A percentile compares a stretch with the other conserved stretches of the same genome.
Evolutionary conservation across 306 rosid species (phyloP).

Genomic region (Potentilla sterilis): DNA sequence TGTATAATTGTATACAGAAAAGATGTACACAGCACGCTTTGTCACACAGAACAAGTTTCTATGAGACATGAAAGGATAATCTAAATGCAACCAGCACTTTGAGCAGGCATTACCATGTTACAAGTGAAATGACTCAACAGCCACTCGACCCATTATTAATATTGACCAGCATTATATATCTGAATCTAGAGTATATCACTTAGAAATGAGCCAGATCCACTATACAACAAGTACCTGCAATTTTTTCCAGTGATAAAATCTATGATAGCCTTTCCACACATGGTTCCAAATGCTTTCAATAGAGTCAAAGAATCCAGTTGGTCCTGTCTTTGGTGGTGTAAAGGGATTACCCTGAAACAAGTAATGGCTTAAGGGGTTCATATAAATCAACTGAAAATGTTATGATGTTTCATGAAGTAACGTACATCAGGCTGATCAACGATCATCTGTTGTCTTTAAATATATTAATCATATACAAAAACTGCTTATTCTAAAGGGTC

Average conservation of each 20-base stretch:
- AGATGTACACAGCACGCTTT: not conserved
- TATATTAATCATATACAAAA: not conserved
- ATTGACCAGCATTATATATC: not conserved
- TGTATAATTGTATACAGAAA: not conserved
- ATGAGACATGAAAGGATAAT: not conserved
- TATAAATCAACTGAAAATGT: not conserved
- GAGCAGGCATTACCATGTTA: not conserved
- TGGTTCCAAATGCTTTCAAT: constrained; percentile 61
- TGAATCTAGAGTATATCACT: not conserved
- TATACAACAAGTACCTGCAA: constrained; percentile 63
- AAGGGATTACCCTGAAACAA: constrained; percentile 64
- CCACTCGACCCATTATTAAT: not conserved
- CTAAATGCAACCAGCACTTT: constrained; percentile 6
- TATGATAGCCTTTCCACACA: constrained; percentile 45
- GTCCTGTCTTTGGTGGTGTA: constrained; percentile 53
- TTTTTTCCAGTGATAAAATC: constrained; percentile 70
- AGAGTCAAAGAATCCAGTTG: constrained; percentile 61
- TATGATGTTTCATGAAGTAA: not conserved
- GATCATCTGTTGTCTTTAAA: not conserved
- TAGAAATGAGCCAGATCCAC: not conserved
- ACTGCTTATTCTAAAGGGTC: not conserved
- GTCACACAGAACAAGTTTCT: not conserved
- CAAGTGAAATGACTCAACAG: not conserved
- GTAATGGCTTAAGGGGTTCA: constrained; percentile 23
- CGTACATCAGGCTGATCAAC: not conserved